Percentiles rank a stretch among this genome's conserved stretches.
These are phyloP conservation scores for Oehlia diaphana DNA, from an alignment of 192 early-diverging fungal genomes.

Conservation along the genomic window DNA sequence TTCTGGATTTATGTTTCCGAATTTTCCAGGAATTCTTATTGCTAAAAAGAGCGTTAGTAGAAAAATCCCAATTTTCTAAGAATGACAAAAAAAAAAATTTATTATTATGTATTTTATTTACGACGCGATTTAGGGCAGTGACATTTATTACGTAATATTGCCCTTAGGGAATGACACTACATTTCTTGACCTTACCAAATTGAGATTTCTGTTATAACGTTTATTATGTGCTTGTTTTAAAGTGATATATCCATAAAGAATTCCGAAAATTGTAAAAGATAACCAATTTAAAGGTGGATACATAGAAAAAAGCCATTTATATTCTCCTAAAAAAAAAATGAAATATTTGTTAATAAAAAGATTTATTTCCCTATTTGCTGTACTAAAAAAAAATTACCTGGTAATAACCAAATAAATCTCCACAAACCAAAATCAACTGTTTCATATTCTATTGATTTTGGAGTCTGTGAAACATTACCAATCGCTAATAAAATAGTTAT, in stretches of 20 bases:
- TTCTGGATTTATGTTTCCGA: conserved; percentile 7
- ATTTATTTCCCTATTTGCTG: neutral
- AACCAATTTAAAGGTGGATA: conserved; percentile 8
- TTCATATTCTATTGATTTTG: neutral
- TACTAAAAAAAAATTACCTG: neutral
- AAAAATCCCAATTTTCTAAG: neutral
- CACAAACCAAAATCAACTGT: neutral
- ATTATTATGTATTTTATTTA: too few relatives aligned
- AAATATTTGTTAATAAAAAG: neutral
- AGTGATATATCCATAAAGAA: neutral
- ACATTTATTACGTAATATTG: too few relatives aligned
- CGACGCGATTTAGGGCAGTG: too few relatives aligned
- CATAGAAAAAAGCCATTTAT: neutral
- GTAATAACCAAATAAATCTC: neutral
- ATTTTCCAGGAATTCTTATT: conserved; percentile 10
- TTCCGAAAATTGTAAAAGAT: neutral
- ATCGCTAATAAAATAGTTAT: neutral
- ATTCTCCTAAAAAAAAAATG: neutral
- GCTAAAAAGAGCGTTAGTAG: neutral
- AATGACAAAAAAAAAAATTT: neutral
- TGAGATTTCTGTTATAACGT: neutral
- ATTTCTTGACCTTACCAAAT: neutral
- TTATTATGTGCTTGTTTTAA: neutral
- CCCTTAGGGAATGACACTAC: too few relatives aligned
- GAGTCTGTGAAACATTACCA: neutral